A percentile compares a stretch with the other conserved stretches of the same genome.
Evolutionary conservation across 257 asterid genomes (phyloP).

Genomic region (Datura wrightii): DNA sequence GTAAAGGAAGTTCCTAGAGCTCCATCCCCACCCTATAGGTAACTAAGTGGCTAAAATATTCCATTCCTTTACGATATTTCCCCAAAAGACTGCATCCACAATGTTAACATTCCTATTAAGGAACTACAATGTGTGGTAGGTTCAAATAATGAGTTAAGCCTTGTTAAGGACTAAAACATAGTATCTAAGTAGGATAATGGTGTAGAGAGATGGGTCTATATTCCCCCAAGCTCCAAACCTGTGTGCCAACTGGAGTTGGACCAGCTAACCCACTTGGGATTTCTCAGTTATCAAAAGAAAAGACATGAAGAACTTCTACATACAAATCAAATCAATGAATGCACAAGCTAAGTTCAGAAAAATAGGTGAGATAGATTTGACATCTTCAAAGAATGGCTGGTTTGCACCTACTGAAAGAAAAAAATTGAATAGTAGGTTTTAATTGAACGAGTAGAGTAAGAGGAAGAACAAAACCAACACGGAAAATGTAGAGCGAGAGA

Average conservation of each 20-base stretch:
- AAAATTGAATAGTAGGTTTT: not conserved
- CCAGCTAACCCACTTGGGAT: not conserved
- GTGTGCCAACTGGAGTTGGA: constrained; percentile 3
- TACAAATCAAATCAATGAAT: not conserved
- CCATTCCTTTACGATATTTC: no score
- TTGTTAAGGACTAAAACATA: not conserved
- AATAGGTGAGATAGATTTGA: not conserved
- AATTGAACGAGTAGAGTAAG: not conserved
- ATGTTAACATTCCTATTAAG: not conserved
- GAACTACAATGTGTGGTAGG: not conserved
- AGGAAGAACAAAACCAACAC: not conserved
- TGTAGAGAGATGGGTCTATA: not conserved
- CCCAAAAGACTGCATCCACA: no score
- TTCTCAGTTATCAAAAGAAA: not conserved
- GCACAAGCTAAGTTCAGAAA: not conserved
- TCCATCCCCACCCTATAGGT: no score
- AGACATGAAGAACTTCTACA: not conserved
- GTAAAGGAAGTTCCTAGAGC: no score
- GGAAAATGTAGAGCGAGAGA: not conserved
- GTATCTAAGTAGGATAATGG: not conserved
- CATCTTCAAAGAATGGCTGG: not conserved
- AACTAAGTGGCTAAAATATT: no score
- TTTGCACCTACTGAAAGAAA: not conserved
- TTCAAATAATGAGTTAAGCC: not conserved
- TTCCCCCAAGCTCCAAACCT: not conserved